phyloP scores from a whole-genome alignment of 345 rosid genomes.

The Camelina hispida region DNA sequence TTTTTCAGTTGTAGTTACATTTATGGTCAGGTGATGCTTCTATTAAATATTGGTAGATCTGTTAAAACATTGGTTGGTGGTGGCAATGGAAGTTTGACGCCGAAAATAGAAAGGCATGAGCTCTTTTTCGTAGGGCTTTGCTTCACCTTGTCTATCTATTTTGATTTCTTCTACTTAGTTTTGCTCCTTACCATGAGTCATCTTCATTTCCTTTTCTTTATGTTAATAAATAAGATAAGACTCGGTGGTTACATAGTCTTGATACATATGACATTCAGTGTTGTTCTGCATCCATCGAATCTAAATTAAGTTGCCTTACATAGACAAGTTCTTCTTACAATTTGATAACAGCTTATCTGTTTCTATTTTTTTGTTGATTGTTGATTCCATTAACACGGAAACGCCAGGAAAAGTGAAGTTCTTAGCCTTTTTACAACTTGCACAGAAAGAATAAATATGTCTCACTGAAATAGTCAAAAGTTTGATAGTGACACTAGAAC shows the following conservation, averaged over 20 bases:
- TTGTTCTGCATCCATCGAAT: slow-evolving; percentile 29
- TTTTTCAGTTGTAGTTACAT: slow-evolving; percentile 15
- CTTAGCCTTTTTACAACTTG: slow-evolving; percentile 32
- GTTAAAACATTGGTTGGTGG: slow-evolving; percentile 30
- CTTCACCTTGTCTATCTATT: slow-evolving; percentile 37
- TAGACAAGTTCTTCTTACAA: slow-evolving; percentile 28
- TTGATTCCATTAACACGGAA: slow-evolving; percentile 35
- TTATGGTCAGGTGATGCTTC: slow-evolving; percentile 15
- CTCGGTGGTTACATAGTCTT: slow-evolving; percentile 34
- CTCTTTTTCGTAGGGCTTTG: slow-evolving; percentile 27
- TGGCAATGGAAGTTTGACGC: slow-evolving; percentile 26
- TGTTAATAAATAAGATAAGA: slow-evolving; percentile 26
- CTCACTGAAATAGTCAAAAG: slow-evolving; percentile 25
- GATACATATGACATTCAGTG: slow-evolving; percentile 16
- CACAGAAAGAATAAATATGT: slow-evolving; percentile 26
- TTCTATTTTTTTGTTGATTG: slow-evolving; percentile 29
- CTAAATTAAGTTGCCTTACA: slow-evolving; percentile 33
- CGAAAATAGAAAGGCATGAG: slow-evolving; percentile 30
- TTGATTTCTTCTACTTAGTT: slow-evolving; percentile 29
- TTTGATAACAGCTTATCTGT: slow-evolving; percentile 40
- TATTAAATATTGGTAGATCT: slow-evolving; percentile 11
- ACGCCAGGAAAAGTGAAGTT: slow-evolving; percentile 28
- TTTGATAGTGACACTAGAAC: slow-evolving; percentile 42
- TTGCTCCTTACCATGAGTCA: slow-evolving; percentile 26
- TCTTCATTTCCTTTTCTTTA: slow-evolving; percentile 29